Evolutionary conservation across 805 yeast species (phyloP), one percentile per base, ranked within the genome.

Genomic region (Barnettozyma wickerhamii): DNA sequence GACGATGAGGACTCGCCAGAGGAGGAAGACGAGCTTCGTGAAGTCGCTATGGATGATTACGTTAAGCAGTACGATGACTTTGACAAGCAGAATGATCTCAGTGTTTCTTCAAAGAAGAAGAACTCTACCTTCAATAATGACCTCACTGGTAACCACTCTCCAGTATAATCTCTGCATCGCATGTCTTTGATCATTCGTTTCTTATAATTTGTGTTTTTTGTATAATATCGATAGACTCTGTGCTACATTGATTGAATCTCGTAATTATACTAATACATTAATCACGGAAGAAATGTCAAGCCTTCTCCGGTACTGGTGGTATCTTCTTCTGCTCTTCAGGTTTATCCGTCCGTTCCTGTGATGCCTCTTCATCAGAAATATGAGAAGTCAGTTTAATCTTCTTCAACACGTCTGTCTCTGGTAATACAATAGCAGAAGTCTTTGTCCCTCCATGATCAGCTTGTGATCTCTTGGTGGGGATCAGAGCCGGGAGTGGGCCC

Each of bases 1-100:
- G 79, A 72, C 48, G 77, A 74, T 33, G 64, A 58, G 17, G 61
- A 57, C 24, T 51, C 45, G 4, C 54, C 40, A 21, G 50, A 46
- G 9, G 46, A 33, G 6, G 33, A 40, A 10, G 40, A 41, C 12
- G 55, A 53, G 20, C 21, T 52, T 9, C 44, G 44, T 12, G 58
- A 52, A 35, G 41, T 53, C 9, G 54, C 35, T 10, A 44, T 55
- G 51, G 58, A 53, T 33, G 47, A 49, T 27, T 49, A 36, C 19
- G 53, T 55, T 27, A 49, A 48, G 19, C 59, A 53, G 32, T 53
- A 55, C 27, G 58, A 53, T 28, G 57, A 53, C 33, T 45, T 49
- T 19, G 53, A 51, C 6, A 49, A 39, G 35, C 24, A 31, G 10
- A 30, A 23, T 20, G 48, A 42, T 5, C 17, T 33, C 14, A 23